Evolutionary conservation across 2,329 filamentous ascomycete species (phyloP), one percentile per base, ranked within the genome.

Genomic region (Penicillium olsonii): DNA sequence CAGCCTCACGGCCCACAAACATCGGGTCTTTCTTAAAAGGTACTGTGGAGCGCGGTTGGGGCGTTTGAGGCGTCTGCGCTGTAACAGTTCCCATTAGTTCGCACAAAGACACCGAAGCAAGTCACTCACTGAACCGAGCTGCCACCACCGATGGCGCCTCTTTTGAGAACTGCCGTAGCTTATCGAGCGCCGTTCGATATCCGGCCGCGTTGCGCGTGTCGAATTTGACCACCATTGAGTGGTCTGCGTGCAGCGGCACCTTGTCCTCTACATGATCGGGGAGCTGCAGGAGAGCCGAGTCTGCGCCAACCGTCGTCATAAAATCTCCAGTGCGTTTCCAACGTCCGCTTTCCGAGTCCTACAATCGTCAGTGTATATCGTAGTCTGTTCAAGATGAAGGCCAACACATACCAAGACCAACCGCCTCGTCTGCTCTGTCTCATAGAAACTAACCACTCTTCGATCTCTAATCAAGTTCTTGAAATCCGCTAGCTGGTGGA

Each of bases 381-480:
- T 18, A 41, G 18, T 9, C 14, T 47, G 26, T 41, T 27, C 19
- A 20, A 34, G 27, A 41, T 11, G 0, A 47, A 41, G 14, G 19
- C 15, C 18, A 48, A 20, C 17, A 19, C 53, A 37, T 56, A 66
- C 62, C 34, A 37, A 42, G 14, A 55, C 37, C 10, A 66, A 37
- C 38, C 50, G 47, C 38, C 48, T 52, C 2, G 63, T 65, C 34
- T 62, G 61, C 15, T 50, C n/a, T 11, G 51, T 63, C 45, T 68
- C 63, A 31, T 60, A 68, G 43, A 67, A 68, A 48, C 57, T 67
- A 24, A 64, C 50, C 26, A 68, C 56, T 43, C 64, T 66, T 2
- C 61, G 50, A 33, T 66, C 62, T 14, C 56, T 47, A 29, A 64
- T 55, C 38, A 65, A 34, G 37, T 68, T 62, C 39, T 57, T 65